phyloP scores from a whole-genome alignment of 106 monocot species.

The Iris macrosiphon region DNA sequence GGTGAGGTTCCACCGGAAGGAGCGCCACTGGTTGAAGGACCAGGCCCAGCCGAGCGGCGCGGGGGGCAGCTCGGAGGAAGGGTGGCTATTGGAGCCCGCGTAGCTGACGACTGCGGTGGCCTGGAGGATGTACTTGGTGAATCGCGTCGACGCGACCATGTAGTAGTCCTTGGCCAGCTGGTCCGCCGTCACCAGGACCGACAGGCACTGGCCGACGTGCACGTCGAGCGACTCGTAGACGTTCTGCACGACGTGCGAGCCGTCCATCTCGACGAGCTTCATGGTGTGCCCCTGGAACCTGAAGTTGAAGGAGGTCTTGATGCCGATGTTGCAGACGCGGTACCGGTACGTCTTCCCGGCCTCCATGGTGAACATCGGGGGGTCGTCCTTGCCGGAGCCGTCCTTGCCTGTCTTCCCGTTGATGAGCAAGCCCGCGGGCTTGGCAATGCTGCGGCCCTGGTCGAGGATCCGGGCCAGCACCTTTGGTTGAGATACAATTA shows the following conservation, averaged over 20 bases:
- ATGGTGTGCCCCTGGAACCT: constrained; percentile 44
- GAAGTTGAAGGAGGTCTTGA: constrained; percentile 50
- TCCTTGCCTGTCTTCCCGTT: constrained; percentile 43
- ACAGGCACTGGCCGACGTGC: constrained; percentile 31
- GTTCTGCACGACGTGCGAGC: constrained; percentile 64
- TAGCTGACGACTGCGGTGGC: constrained; percentile 27
- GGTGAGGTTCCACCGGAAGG: constrained; percentile 42
- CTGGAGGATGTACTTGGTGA: constrained; percentile 15
- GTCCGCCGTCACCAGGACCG: constrained; percentile 33
- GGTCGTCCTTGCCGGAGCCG: constrained; percentile 24
- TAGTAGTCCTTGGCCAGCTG: constrained; percentile 24
- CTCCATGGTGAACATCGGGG: constrained; percentile 46
- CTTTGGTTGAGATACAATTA: neutral
- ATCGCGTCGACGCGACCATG: constrained; percentile 29
- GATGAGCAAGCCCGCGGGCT: constrained; percentile 47
- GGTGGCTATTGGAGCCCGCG: constrained; percentile 11
- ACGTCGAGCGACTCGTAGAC: constrained; percentile 31
- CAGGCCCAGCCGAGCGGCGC: constrained; percentile 34
- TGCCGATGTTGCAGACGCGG: constrained; percentile 56
- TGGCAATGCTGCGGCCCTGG: constrained; percentile 28
- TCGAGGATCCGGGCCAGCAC: constrained; percentile 31
- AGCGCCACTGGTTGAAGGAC: constrained; percentile 42
- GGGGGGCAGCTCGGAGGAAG: constrained; percentile 15
- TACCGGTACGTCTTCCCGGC: constrained; percentile 48
- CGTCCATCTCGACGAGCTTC: constrained; percentile 63